Evolutionary conservation across 2,329 filamentous ascomycete species (phyloP).

Genomic region (Trichoderma oligosporum): DNA sequence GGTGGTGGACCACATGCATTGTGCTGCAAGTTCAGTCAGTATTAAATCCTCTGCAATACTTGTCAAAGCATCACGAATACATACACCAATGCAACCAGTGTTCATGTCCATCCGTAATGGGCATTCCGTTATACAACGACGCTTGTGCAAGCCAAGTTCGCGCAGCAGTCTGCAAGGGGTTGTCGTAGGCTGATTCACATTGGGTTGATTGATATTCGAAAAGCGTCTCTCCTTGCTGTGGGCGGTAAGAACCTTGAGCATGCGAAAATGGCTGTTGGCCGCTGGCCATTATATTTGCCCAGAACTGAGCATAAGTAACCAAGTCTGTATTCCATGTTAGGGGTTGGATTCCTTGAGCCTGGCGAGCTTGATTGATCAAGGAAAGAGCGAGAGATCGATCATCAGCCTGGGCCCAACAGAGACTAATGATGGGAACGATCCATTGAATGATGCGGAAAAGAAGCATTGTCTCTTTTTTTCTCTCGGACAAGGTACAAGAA

Average conservation of each 20-base stretch:
- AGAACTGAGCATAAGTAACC: constrained; percentile 33
- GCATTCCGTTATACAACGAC: constrained; percentile 30
- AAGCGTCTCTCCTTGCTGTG: constrained; percentile 35
- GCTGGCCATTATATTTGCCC: constrained; percentile 34
- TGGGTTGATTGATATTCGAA: constrained; percentile 31
- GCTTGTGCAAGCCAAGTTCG: constrained; percentile 33
- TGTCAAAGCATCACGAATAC: constrained; percentile 9
- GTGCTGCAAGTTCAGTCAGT: constrained; percentile 26
- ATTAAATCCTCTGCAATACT: background rate
- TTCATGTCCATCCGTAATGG: constrained; percentile 33
- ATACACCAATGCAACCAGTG: constrained; percentile 38
- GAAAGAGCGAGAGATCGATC: constrained; percentile 28
- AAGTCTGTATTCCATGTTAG: constrained; percentile 32
- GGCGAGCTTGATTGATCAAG: constrained; percentile 33
- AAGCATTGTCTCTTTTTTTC: background rate
- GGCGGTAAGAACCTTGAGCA: constrained; percentile 30
- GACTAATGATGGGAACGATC: constrained; percentile 17
- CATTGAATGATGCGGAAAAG: background rate
- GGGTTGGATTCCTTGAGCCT: constrained; percentile 27
- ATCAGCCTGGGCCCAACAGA: constrained; percentile 21
- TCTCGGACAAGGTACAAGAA: background rate
- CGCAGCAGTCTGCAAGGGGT: constrained; percentile 31
- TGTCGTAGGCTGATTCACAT: constrained; percentile 30
- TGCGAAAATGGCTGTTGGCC: constrained; percentile 32
- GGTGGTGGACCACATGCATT: constrained; percentile 36